Evolutionary conservation across 2,329 filamentous ascomycete species (phyloP).

Genomic region (Hypoxylon sp.): DNA sequence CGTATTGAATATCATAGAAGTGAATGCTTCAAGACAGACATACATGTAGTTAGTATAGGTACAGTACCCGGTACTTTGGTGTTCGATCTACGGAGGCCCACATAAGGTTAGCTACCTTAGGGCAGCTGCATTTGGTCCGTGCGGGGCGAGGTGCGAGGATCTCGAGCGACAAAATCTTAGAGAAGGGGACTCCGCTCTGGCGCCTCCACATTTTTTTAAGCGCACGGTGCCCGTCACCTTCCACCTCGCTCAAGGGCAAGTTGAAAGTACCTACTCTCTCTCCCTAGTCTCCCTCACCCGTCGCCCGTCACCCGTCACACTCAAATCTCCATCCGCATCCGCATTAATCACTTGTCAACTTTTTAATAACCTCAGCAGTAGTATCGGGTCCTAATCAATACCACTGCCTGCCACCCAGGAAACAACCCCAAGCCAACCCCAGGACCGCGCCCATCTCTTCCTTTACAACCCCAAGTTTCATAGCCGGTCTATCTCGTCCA

Average conservation of each 20-base stretch:
- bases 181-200: slow-evolving; percentile 12
- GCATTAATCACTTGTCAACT: slow-evolving; percentile 37
- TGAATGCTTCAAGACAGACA: background rate
- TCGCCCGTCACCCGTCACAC: slow-evolving; percentile 36
- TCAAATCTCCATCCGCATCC: slow-evolving; percentile 15
- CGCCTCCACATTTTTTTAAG: slow-evolving; percentile 38
- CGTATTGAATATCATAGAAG: background rate
- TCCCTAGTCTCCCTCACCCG: slow-evolving; percentile 12
- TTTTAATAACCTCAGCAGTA: slow-evolving; percentile 28
- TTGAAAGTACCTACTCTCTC: too few relatives aligned
- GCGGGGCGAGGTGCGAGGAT: slow-evolving; percentile 30
- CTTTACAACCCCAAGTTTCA: slow-evolving; percentile 8
- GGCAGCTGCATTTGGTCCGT: slow-evolving; percentile 27
- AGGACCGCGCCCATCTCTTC: slow-evolving; percentile 1
- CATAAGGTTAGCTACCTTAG: slow-evolving; percentile 16
- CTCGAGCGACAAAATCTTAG: slow-evolving; percentile 30
- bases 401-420: slow-evolving; percentile 1
- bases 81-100: slow-evolving; percentile 14
- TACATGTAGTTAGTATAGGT: background rate
- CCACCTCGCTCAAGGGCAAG: slow-evolving; percentile 5
- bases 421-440: background rate
- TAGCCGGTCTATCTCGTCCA: slow-evolving; percentile 34
- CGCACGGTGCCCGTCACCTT: slow-evolving; percentile 31
- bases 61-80: slow-evolving; percentile 9
- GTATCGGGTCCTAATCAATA: slow-evolving; percentile 22